Evolutionary conservation across 2,329 filamentous ascomycete genomes (phyloP).

Genomic region (Coleophoma eucalyptorum): DNA sequence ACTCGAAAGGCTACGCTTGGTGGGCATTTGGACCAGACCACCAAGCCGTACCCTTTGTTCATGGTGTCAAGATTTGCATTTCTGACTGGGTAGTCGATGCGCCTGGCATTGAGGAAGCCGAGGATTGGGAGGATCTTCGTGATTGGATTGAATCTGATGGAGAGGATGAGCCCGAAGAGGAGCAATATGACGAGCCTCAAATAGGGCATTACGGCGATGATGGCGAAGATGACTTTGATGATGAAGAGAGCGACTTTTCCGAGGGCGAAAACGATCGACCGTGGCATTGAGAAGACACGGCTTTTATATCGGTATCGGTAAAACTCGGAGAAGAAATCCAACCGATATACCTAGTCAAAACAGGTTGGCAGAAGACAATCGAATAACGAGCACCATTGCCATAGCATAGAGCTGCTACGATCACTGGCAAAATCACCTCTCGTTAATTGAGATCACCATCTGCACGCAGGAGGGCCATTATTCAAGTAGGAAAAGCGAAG

Average conservation of each 20-base stretch:
- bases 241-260: not conserved
- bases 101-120: not conserved
- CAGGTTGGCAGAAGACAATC: no score
- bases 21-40: not conserved
- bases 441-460: no score
- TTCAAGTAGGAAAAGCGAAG: no score
- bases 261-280: not conserved
- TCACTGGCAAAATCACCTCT: no score
- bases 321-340: not conserved
- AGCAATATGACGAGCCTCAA: not conserved
- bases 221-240: not conserved
- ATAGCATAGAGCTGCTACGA: no score
- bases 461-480: no score
- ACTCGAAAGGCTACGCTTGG: not conserved
- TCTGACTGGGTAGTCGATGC: not conserved
- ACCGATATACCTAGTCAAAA: no score
- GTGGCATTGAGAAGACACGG: not conserved
- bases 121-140: not conserved
- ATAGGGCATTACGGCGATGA: not conserved
- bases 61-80: not conserved
- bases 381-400: no score
- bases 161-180: not conserved
- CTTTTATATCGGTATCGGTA: not conserved
- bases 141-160: not conserved
- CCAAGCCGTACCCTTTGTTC: not conserved